Conservation (phyloP, 1,284 basidiomycete species). For the Cystobasidiaceae sp. region DNA sequence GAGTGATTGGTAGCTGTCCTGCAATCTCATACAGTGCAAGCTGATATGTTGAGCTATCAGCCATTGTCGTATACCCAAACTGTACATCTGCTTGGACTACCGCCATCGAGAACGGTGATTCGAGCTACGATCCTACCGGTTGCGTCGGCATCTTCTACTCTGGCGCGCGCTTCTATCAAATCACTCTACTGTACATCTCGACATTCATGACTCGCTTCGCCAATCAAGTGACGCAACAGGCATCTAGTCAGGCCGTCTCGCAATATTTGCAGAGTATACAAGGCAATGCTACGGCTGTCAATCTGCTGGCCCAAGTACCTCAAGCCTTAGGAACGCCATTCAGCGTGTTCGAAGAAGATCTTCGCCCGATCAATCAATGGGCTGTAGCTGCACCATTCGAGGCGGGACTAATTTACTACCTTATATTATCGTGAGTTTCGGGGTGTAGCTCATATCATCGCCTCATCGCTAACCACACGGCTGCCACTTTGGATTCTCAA, state of each 20-base stretch:
- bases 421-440: constrained; percentile 43
- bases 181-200: constrained; percentile 43
- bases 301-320: constrained; percentile 36
- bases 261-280: constrained; percentile 1
- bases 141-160: constrained; percentile 43
- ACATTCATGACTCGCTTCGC: constrained; percentile 35
- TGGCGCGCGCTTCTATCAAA: constrained; percentile 46
- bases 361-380: constrained; percentile 44
- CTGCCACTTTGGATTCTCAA: background rate
- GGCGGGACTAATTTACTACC: constrained; percentile 45
- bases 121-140: constrained; percentile 44
- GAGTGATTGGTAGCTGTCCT: background rate
- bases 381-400: constrained; percentile 45
- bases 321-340: constrained; percentile 44
- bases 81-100: constrained; percentile 38
- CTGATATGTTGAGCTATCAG: background rate
- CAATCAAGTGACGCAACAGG: constrained; percentile 4
- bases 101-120: constrained; percentile 41
- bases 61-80: constrained; percentile 38
- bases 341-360: constrained; percentile 42
- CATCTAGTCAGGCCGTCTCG: constrained; percentile 9
- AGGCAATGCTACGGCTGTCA: constrained; percentile 34
- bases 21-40: background rate
- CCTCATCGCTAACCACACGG: background rate
- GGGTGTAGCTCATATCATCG: background rate